Evolutionary conservation across 176 grass and related monocot species (phyloP).

Genomic region (Saccharum officinarum): DNA sequence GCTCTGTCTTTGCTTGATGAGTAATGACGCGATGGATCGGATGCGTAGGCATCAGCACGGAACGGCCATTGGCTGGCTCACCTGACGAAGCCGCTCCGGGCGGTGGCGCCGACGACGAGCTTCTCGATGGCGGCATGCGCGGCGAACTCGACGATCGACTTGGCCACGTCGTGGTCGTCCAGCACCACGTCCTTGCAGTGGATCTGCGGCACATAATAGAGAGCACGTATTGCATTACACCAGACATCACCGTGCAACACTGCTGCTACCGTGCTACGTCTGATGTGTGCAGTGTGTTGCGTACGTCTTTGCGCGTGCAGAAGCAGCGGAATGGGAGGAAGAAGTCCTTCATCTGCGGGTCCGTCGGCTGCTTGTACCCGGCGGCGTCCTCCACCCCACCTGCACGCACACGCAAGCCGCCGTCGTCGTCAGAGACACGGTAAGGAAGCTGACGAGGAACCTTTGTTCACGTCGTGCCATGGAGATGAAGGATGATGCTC

Average conservation of each 20-base stretch:
- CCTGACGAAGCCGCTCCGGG: constrained; percentile 67
- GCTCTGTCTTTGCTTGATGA: neutral
- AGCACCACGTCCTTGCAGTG: constrained; percentile 76
- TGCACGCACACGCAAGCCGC: neutral
- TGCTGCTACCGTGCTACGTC: neutral
- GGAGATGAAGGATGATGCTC: neutral
- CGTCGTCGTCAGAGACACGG: neutral
- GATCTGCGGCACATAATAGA: constrained; percentile 33
- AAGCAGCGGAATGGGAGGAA: constrained; percentile 95
- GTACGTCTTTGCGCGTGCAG: constrained; percentile 93
- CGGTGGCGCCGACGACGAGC: constrained; percentile 66
- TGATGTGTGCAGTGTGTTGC: neutral
- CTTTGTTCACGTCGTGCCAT: no score
- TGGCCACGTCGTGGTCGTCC: constrained; percentile 78
- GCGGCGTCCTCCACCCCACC: constrained; percentile 48
- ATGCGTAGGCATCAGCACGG: neutral
- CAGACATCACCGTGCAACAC: neutral
- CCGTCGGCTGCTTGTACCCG: constrained; percentile 60
- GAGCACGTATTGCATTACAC: neutral
- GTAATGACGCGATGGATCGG: neutral
- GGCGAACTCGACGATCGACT: constrained; percentile 69
- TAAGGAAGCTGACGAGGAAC: neutral
- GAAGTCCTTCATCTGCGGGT: constrained; percentile 65
- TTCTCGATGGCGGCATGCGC: constrained; percentile 63
- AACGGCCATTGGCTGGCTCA: neutral